These are phyloP conservation scores for Corinectria fuckeliana DNA, from an alignment of 2,329 filamentous ascomycete species.

Conservation along the genomic window DNA sequence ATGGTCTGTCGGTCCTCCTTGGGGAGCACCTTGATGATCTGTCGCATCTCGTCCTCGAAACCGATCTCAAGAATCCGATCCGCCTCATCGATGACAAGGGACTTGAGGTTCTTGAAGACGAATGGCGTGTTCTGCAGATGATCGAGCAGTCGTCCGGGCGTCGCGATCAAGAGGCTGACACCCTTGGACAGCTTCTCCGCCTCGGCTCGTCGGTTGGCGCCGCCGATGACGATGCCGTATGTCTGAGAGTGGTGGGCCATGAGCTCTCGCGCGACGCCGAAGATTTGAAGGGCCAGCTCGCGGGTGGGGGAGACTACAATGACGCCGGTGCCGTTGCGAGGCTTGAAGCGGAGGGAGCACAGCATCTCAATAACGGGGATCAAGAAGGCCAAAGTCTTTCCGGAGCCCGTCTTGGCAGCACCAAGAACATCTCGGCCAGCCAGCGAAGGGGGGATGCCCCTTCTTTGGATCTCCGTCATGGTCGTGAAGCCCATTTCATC, in stretches of 20 bases:
- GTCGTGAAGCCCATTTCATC: slow-evolving; percentile 89
- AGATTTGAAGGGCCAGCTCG: slow-evolving; percentile 94
- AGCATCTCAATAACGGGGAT: slow-evolving; percentile 96
- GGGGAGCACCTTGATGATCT: slow-evolving; percentile 93
- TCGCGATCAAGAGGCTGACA: slow-evolving; percentile 93
- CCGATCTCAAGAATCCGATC: slow-evolving; percentile 96
- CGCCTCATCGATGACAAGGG: slow-evolving; percentile 93
- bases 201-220: slow-evolving; percentile 88
- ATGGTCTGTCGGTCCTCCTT: slow-evolving; percentile 89
- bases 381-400: slow-evolving; percentile 94
- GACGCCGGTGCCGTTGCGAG: slow-evolving; percentile 89
- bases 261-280: slow-evolving; percentile 90
- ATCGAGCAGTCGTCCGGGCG: slow-evolving; percentile 89
- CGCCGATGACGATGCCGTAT: slow-evolving; percentile 94
- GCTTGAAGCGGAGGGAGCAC: slow-evolving; percentile 89
- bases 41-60: slow-evolving; percentile 98
- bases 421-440: slow-evolving; percentile 92
- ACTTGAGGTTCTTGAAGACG: slow-evolving; percentile 89
- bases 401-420: slow-evolving; percentile 93
- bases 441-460: slow-evolving; percentile 84
- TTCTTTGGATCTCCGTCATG: slow-evolving; percentile 94
- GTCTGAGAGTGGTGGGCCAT: slow-evolving; percentile 94
- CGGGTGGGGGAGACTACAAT: slow-evolving; percentile 92
- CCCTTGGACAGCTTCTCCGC: slow-evolving; percentile 94
- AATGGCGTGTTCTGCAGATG: slow-evolving; percentile 95